A percentile compares a stretch with the other conserved stretches of the same genome.
Evolutionary conservation across 208 protist genomes (phyloP).

Genomic region (Trypanosomatidae sp.): DNA sequence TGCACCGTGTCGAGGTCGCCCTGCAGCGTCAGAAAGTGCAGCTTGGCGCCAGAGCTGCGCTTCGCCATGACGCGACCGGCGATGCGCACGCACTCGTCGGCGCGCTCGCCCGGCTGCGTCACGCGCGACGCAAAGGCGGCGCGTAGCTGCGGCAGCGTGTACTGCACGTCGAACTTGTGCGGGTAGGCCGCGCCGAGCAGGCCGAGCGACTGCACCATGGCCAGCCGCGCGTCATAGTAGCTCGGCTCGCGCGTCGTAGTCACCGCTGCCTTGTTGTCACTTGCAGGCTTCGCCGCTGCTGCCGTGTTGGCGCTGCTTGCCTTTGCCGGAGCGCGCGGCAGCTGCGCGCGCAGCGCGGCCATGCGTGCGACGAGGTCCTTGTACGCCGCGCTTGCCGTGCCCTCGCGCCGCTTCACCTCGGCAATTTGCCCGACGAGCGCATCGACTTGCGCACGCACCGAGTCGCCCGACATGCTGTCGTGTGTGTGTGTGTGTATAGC

Average conservation of each 20-base stretch:
- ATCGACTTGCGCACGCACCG: constrained; percentile 57
- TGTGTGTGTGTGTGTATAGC: not conserved
- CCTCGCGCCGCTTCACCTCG: constrained; percentile 46
- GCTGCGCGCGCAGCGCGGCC: constrained; percentile 35
- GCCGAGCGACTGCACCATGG: constrained; percentile 82
- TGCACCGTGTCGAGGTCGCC: constrained; percentile 93
- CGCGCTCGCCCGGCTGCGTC: constrained; percentile 20
- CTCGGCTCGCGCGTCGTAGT: constrained; percentile 32
- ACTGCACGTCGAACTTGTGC: constrained; percentile 93
- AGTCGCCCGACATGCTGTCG: not conserved
- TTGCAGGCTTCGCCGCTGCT: constrained; percentile 11
- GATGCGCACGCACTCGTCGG: constrained; percentile 66
- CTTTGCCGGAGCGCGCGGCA: constrained; percentile 24
- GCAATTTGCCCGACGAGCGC: constrained; percentile 56
- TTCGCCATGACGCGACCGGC: constrained; percentile 80
- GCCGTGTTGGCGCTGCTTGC: constrained; percentile 1
- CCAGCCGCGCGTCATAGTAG: constrained; percentile 80
- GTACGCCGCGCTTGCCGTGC: constrained; percentile 37
- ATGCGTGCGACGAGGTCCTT: constrained; percentile 68
- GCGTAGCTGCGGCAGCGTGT: constrained; percentile 84
- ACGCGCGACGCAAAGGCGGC: constrained; percentile 50
- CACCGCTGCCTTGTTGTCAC: constrained; percentile 18
- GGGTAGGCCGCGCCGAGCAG: constrained; percentile 91
- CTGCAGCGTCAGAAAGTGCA: constrained; percentile 96
- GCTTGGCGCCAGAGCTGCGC: constrained; percentile 81